Conservation (phyloP, 2,329 filamentous ascomycete genomes). For the Xylariaceae sp. region DNA sequence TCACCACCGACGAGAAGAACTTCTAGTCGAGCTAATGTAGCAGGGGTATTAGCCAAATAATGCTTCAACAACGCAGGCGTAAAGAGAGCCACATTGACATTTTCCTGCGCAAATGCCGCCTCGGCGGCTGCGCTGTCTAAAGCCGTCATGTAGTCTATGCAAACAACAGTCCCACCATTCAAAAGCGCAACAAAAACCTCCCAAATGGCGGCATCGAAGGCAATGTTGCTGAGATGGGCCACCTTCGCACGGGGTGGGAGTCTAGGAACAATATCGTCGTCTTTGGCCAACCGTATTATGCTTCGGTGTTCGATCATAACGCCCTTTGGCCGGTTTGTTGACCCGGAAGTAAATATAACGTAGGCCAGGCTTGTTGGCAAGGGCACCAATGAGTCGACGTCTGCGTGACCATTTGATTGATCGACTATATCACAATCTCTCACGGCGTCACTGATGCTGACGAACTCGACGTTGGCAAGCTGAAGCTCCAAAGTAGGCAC, state of each 20-base stretch:
- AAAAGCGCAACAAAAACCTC: conserved; percentile 7
- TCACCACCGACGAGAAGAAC: conserved; percentile 7
- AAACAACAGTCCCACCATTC: conserved; percentile 9
- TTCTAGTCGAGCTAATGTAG: conserved; percentile 3
- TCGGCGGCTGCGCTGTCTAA: conserved; percentile 6
- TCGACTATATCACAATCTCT: not conserved
- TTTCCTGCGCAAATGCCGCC: conserved; percentile 4
- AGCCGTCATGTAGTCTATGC: conserved; percentile 9
- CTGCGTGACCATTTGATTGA: conserved; percentile 1
- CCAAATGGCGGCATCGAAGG: conserved; percentile 10
- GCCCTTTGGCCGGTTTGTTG: conserved; percentile 7
- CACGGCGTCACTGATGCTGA: conserved; percentile 4
- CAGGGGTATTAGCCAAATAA: conserved; percentile 2
- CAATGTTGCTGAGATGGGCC: conserved; percentile 9
- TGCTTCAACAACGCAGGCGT: conserved; percentile 9
- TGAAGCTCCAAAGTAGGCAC: not conserved
- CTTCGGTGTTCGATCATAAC: conserved; percentile 10
- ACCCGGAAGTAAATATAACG: conserved; percentile 12
- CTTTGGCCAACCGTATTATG: conserved; percentile 7
- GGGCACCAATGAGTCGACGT: not conserved
- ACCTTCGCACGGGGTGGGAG: conserved; percentile 2
- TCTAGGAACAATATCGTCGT: not conserved
- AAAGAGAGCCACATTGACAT: conserved; percentile 4
- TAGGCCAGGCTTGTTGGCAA: conserved; percentile 8
- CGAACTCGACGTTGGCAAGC: conserved; percentile 2